Base-by-base conservation (phyloP, 2,329 filamentous ascomycete genomes). In the Penicillium sp. region DNA sequence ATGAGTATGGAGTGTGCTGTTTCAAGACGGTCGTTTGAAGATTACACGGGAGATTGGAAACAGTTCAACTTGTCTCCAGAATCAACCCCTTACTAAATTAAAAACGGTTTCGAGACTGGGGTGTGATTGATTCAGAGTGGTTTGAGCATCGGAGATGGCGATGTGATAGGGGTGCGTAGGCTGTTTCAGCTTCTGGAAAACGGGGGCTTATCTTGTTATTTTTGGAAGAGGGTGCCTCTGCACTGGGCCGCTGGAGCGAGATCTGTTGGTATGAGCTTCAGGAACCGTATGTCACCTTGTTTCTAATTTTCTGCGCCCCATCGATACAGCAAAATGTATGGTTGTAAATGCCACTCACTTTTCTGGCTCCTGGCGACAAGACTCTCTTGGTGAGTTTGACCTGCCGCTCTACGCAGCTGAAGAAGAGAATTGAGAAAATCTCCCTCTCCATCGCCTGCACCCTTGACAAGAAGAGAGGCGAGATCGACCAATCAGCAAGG, bases 101-200 rank as follows among this genome's bases (percentile, higher is more conserved):
- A 59, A 52, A 59, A 53, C 56, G 13, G 49, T 59, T 46, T 53
- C 49, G 30, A 41, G 13, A 46, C 57, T 41, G 4, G 54, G 50
- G 29, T 31, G 19, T 55, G 58, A 49, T 60, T 55, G 45, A 21
- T 49, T 55, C 31, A 54, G 50, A 44, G 51, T 46, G 61, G 55
- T 56, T 63, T 60, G 51, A 44, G 30, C 45, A 58, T 46, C 19
- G 30, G 56, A 51, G 35, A 29, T 48, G 47, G 31, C 30, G 44
- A 60, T 60, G 58, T 60, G 58, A 60, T 60, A 60, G 58, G 58
- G 51, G 58, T 60, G 21, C 58, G 51, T 55, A 53, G 51, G 51
- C 45, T 60, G 58, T 60, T 60, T 60, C 58, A 60, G 50, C 44
- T 47, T 46, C 23, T 6, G 45, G 35, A 41, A 41, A 15, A 41